Base-by-base conservation (phyloP, 2,329 filamentous ascomycete genomes). In the Trichoderma guizhouense region DNA sequence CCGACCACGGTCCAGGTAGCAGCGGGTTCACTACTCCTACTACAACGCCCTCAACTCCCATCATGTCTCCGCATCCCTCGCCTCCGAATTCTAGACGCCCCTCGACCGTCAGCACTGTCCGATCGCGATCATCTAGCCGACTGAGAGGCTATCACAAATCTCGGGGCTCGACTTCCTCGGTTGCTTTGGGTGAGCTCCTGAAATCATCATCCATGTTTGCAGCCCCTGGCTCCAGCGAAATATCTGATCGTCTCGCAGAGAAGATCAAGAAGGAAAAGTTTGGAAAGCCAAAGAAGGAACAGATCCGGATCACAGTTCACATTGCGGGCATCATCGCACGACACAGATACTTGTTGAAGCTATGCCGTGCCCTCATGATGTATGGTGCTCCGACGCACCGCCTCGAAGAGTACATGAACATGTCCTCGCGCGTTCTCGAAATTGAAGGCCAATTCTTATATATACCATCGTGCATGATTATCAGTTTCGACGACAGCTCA, bases 351-450 rank as follows among this genome's bases (percentile, higher is more conserved):
- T 86, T 98, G 14, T 87, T 95, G 69, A 94, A 93, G 79, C 87
- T 98, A 51, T 97, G 95, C 79, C 89, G 91, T 53, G 93, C 93
- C 1, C 84, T 98, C 72, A 98, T 98, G 94, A 86, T 90, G 78
- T 97, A 93, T 74, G 95, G 95, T 14, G 95, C 95, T 1, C 95
- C 95, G 1, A 97, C 94, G 0, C 95, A 98, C 83, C 91, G 95
- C 12, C 84, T 98, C 24, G 95, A 98, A 81, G 92, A 97, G 79
- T 97, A 97, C 80, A 91, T 98, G 89, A 91, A 88, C 74, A 97
- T 95, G 92, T 94, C 93, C 9, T 91, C 95, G 1, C 88, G 93
- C n/a, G 93, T 96, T 2, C 87, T 98, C 47, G 93, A 95, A 80
- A 95, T 97, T 18, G 92, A 97, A 75, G 92, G 92, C 7, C 94